Base-by-base conservation (phyloP, 805 yeast species). In the Scheffersomyces spartinae region DNA sequence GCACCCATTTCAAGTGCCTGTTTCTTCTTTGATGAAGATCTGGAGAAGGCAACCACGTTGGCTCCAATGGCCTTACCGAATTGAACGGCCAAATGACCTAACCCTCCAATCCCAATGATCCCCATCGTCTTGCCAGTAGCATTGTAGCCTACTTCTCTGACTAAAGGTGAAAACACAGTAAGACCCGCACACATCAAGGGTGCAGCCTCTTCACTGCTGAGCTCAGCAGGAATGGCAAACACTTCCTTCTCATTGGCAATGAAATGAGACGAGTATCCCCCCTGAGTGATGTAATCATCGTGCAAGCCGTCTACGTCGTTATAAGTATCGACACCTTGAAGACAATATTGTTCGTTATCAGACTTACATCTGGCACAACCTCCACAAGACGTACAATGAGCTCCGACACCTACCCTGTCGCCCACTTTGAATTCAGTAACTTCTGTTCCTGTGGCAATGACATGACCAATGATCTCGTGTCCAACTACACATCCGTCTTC, bases 331-430 rank as follows among this genome's bases (percentile, higher is more conserved):
- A 61, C 64, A 26, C 55, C 49, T 24, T 63, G 61, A 9, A 36
- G 24, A 55, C 93, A 80, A 57, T 68, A 70, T 22, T 50, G 52
- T 31, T 61, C 61, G 33, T 50, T 45, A 25, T 45, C 43, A 16
- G 29, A 17, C n/a, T 36, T 20, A 39, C 71, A 82, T 42, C 71
- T 60, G 24, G 58, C 42, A 54, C 93, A 82, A 9, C 66, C 53
- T 28, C 61, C 49, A 55, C 93, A 81, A 19, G 79, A 57, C 30
- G 53, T 56, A 14, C 64, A 58, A 42, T 70, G 74, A 14, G 91
- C 88, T 39, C 94, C 94, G 25, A 79, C 65, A 28, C 88, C 94
- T 15, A 79, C 91, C 36, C 83, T 61, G 36, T 82, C 76, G 28
- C 93, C 94, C 11, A 75, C 46, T 44, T 61, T 68, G 55, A 52